Base-by-base conservation (phyloP, 2,329 filamentous ascomycete genomes). In the Paecilomyces sp. region DNA sequence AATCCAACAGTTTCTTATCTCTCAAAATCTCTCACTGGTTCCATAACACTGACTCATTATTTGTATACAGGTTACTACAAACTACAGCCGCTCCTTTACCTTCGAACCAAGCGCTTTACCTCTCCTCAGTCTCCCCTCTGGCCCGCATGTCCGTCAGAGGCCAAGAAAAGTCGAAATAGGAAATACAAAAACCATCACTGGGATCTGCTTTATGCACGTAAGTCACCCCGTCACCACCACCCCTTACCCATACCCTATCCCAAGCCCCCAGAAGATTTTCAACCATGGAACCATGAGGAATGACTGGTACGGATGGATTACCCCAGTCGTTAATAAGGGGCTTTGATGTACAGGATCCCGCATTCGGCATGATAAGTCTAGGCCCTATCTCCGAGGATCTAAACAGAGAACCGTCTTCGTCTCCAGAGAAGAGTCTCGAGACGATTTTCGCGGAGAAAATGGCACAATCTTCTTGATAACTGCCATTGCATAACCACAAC, bases 171-270 rank as follows among this genome's bases (percentile, higher is more conserved):
- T 61, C 6, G 55, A 60, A 34, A 62, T 66, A 12, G 28, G 36
- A 11, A 56, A 57, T 4, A 63, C 59, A 7, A 59, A 47, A 13
- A 65, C 65, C 12, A 61, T 67, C 41, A 67, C 62, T 11, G 65
- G 65, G 33, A 60, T 67, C 57, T 66, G 64, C 53, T 57, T 63
- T 22, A 66, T 63, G 58, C 60, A 65, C 58, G 64, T 66, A 62
- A 36, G 63, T 62, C 30, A 57, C 57, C 53, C 61, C 58, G 63
- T 60, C 52, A 34, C 24, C 8, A 3, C 6, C 7, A 7, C 41
- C 41, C n/a, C 36, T 47, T 41, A 4, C 36, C 36, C 15, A 15
- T 7, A 1, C 36, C 13, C 15, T 2, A 47, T n/a, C 41, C 41
- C 15, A 47, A 18, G 5, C 41, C 8, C 11, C 3, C 34, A 41